A percentile compares a stretch with the other conserved stretches of the same genome.
phyloP scores from a whole-genome alignment of 768 basidiomycete genomes.

The Krasilnikovozyma curviuscula region DNA sequence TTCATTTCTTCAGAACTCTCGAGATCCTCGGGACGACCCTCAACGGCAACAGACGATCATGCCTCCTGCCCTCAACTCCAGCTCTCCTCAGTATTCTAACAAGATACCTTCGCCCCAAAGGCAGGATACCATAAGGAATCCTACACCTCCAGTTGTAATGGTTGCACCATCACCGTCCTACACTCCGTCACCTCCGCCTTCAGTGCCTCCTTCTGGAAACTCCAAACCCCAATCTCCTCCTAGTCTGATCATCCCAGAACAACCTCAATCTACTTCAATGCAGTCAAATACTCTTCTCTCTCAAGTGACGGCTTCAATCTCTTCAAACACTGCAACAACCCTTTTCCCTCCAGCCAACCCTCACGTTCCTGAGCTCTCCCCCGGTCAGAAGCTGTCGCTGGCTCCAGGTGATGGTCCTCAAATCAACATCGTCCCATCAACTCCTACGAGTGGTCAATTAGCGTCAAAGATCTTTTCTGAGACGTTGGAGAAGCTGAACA shows the following conservation, averaged over 20 bases:
- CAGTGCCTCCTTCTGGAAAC: too few species aligned
- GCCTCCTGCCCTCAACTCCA: too few species aligned
- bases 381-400: background rate
- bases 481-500: background rate
- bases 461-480: background rate
- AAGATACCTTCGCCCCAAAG: too few species aligned
- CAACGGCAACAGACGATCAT: too few species aligned
- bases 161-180: too few species aligned
- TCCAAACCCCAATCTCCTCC: background rate
- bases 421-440: slow-evolving; percentile 5
- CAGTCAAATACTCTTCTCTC: background rate
- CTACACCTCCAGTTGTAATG: too few species aligned
- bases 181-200: too few species aligned
- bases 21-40: too few species aligned
- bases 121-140: too few species aligned
- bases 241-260: background rate
- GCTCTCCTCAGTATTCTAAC: too few species aligned
- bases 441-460: slow-evolving; percentile 4
- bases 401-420: too few species aligned
- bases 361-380: background rate
- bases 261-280: background rate
- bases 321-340: background rate
- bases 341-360: slow-evolving; percentile 4
- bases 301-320: background rate
- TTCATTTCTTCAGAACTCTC: too few species aligned